These are phyloP conservation scores for Lunasporangiospora selenospora DNA, from an alignment of 192 early-diverging fungal species.

Conservation along the genomic window DNA sequence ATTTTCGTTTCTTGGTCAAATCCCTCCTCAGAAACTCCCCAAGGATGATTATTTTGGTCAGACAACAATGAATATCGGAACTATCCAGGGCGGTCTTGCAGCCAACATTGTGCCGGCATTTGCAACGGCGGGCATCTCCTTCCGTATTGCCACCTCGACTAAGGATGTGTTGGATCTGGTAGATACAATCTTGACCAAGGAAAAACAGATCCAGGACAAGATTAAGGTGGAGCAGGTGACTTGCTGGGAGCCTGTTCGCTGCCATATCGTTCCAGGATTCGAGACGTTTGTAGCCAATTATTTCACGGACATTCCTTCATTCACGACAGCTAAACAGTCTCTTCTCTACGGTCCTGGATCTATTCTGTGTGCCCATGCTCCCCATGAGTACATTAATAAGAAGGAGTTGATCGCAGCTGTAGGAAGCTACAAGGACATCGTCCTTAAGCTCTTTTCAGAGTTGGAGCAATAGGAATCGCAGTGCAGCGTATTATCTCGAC, in stretches of 20 bases:
- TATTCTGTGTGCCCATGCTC: constrained; percentile 46
- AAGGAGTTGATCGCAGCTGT: constrained; percentile 45
- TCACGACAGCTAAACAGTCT: constrained; percentile 32
- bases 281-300: constrained; percentile 48
- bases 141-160: constrained; percentile 52
- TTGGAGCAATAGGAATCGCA: neutral
- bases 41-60: constrained; percentile 45
- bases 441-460: constrained; percentile 37
- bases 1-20: too few relatives aligned
- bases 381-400: constrained; percentile 49
- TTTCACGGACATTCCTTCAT: constrained; percentile 48
- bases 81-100: constrained; percentile 52
- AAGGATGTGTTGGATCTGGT: constrained; percentile 46
- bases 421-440: constrained; percentile 49
- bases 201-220: constrained; percentile 33
- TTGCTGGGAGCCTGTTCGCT: constrained; percentile 53
- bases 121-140: constrained; percentile 48
- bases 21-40: constrained; percentile 34
- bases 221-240: constrained; percentile 33
- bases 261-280: constrained; percentile 43
- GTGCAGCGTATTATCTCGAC: too few relatives aligned
- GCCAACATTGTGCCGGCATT: constrained; percentile 56
- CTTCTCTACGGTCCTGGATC: constrained; percentile 47
- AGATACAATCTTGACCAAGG: constrained; percentile 18
- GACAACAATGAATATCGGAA: constrained; percentile 56